Evolutionary conservation across 495 filamentous ascomycete species (phyloP).

Genomic region (Penicillium cosmopolitanum): DNA sequence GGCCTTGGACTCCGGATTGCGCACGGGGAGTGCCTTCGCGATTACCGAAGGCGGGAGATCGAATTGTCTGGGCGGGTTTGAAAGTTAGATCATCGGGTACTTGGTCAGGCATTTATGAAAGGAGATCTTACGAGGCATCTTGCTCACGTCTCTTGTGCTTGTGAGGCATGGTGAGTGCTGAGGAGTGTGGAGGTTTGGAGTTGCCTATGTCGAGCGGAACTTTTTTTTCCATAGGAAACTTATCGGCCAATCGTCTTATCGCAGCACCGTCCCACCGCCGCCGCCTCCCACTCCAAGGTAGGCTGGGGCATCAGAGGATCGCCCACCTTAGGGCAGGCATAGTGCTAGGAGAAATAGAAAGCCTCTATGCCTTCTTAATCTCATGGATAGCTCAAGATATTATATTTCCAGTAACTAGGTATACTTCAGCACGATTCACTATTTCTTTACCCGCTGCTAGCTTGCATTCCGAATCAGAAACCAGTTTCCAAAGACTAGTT

Average conservation of each 20-base stretch:
- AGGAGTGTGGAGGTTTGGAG: slow-evolving; percentile 15
- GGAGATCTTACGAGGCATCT: slow-evolving; percentile 38
- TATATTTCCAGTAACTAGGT: too few species aligned
- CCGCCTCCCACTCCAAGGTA: neutral
- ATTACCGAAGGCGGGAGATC: slow-evolving; percentile 74
- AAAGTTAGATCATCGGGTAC: slow-evolving; percentile 9
- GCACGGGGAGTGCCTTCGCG: slow-evolving; percentile 70
- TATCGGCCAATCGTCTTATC: slow-evolving; percentile 25
- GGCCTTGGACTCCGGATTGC: slow-evolving; percentile 33
- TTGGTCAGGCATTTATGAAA: too few species aligned
- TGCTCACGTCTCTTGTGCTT: slow-evolving; percentile 73
- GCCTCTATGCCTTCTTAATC: too few species aligned
- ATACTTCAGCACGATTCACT: too few species aligned
- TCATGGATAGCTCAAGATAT: too few species aligned
- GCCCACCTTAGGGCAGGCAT: too few species aligned
- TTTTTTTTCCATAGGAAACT: slow-evolving; percentile 27
- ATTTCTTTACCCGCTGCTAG: too few species aligned
- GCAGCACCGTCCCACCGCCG: neutral
- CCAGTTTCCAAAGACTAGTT: too few species aligned
- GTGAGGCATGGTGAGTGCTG: slow-evolving; percentile 69
- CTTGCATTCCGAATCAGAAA: too few species aligned
- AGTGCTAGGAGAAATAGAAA: too few species aligned
- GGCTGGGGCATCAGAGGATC: too few species aligned
- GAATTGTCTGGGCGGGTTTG: slow-evolving; percentile 48
- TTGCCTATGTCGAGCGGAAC: slow-evolving; percentile 16